phyloP scores from a whole-genome alignment of 2,329 filamentous ascomycete species.

The Paracorniculantispora psalliotae region DNA sequence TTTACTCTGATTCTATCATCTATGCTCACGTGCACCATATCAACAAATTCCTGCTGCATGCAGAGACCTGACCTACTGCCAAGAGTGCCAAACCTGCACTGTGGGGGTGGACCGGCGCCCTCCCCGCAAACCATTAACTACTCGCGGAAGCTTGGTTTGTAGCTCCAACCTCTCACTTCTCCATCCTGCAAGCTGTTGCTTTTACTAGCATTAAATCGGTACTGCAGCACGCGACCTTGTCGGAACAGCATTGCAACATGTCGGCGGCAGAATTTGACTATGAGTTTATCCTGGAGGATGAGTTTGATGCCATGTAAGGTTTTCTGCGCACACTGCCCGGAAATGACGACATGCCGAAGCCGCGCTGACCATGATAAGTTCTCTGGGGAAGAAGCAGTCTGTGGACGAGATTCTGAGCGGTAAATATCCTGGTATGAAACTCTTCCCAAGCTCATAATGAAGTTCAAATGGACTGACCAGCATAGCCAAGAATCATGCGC shows the following conservation, averaged over 20 bases:
- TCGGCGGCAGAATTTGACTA: slow-evolving; percentile 28
- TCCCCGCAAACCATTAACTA: not conserved
- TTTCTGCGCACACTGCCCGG: not conserved
- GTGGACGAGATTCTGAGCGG: slow-evolving; percentile 16
- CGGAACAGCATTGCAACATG: not conserved
- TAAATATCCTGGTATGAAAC: slow-evolving; percentile 24
- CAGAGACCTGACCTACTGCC: not conserved
- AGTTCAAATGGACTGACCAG: not conserved
- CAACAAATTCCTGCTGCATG: not conserved
- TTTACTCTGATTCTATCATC: not conserved
- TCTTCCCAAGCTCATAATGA: too few species aligned
- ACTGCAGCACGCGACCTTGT: not conserved
- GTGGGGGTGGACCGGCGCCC: not conserved
- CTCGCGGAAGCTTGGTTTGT: not conserved
- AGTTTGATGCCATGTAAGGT: slow-evolving; percentile 52
- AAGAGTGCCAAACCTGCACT: not conserved
- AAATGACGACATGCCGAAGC: not conserved
- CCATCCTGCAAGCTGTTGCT: not conserved
- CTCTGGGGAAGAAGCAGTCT: slow-evolving; percentile 35
- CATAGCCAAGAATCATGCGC: slow-evolving; percentile 52
- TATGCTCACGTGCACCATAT: not conserved
- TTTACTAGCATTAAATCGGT: not conserved
- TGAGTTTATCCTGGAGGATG: slow-evolving; percentile 43
- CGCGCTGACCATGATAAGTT: slow-evolving; percentile 19
- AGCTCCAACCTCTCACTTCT: not conserved